Evolutionary conservation across 768 basidiomycete species (phyloP).

Genomic region (Mycena crocata): DNA sequence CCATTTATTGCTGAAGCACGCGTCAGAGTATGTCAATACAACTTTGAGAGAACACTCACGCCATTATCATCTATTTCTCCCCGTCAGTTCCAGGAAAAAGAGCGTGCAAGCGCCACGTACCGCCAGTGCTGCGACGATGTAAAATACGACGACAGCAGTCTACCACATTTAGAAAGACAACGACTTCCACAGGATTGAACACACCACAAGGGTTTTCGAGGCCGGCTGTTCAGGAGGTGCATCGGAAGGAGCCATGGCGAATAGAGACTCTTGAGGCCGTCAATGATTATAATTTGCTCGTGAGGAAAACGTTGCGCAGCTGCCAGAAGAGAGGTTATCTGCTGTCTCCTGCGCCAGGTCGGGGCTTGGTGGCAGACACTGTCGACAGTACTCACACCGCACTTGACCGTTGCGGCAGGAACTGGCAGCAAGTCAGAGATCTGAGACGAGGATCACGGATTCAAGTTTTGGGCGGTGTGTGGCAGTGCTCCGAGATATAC

Average conservation of each 20-base stretch:
- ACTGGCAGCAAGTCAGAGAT: no score
- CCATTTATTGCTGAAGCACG: constrained; percentile 74
- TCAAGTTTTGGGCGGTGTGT: no score
- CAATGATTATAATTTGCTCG: no score
- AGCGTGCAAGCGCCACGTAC: constrained; percentile 50
- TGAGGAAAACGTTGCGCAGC: no score
- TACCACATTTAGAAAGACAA: constrained; percentile 37
- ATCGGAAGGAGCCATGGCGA: constrained; percentile 17
- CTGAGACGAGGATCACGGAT: no score
- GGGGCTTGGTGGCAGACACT: no score
- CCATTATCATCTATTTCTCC: constrained; percentile 21
- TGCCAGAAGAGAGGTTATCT: no score
- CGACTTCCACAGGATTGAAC: constrained; percentile 8
- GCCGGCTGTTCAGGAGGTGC: constrained; percentile 30
- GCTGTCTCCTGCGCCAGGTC: no score
- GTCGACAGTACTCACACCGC: no score
- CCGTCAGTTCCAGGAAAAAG: constrained; percentile 23
- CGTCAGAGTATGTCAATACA: not conserved
- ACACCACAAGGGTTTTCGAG: constrained; percentile 46
- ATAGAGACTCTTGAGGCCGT: no score
- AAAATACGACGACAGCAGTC: constrained; percentile 70
- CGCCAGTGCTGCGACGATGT: constrained; percentile 72
- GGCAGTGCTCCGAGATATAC: no score
- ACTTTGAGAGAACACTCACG: constrained; percentile 8
- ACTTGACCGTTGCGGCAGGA: no score